Base-by-base conservation (phyloP, 129 eudicot genomes). In the Saposhnikovia divaricata region DNA sequence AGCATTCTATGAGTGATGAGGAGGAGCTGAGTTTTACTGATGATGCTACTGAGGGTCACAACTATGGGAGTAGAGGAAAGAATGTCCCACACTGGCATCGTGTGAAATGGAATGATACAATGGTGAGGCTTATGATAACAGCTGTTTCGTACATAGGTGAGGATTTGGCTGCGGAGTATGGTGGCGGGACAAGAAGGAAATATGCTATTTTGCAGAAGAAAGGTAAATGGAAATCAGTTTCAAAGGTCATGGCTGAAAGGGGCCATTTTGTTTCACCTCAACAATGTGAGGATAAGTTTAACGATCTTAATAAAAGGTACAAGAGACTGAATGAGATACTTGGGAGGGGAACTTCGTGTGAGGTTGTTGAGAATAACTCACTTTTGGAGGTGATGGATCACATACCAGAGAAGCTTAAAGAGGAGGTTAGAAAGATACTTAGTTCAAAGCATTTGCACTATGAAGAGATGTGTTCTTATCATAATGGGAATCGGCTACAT, bases 221-320 rank as follows among this genome's bases (percentile, higher is more conserved):
- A 76, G 98, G 98, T 0, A 94, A 94, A 85, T 94, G 98, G 98
- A 94, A 91, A 63, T 90, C 93, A 14, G 87, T 94, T 47, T 94
- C 98, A 0, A 94, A 90, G 82, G 98, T 90, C n/a, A 91, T 94
- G 98, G 98, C 98, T 2, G 97, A 92, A 84, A 87, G 98, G 91
- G 96, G 92, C 31, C 97, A 91, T 83, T 91, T 82, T 75, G 98
- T 94, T 82, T 94, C 98, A 1, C 98, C 98, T 27, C 98, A 94
- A 77, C 98, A 94, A 76, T 94, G 98, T 27, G 98, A 94, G 84
- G 98, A 94, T 84, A 94, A 94, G 80, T 94, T 90, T 45, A 92
- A 92, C 39, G 98, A 92, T 66, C 89, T 92, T 3, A 92, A 92
- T 79, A 93, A 93, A 82, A 87, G 98, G 80, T 94, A 91, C 84